Evolutionary conservation across 495 filamentous ascomycete genomes (phyloP).

Genomic region (Penicillium nucicola): DNA sequence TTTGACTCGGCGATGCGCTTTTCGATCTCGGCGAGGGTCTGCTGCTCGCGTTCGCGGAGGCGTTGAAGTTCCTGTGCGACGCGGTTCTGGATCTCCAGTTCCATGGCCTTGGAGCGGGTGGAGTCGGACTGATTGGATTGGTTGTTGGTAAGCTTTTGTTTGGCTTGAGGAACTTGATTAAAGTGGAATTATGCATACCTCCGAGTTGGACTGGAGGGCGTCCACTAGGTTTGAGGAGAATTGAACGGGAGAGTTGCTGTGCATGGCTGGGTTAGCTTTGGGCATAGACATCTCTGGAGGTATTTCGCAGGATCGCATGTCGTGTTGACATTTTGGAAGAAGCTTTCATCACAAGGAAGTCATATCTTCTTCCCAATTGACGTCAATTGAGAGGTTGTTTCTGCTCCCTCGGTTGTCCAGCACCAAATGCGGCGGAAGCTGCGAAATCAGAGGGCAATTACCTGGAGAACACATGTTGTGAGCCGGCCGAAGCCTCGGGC

Average conservation of each 20-base stretch:
- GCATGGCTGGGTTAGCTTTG: constrained; percentile 3
- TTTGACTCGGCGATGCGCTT: constrained; percentile 51
- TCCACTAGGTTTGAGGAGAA: constrained; percentile 84
- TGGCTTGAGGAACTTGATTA: constrained; percentile 5
- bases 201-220: constrained; percentile 74
- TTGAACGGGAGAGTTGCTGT: constrained; percentile 76
- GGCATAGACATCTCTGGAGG: neutral
- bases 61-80: constrained; percentile 80
- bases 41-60: constrained; percentile 61
- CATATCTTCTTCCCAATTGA: constrained; percentile 9
- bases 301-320: neutral
- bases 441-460: constrained; percentile 16
- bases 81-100: constrained; percentile 85
- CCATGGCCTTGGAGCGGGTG: constrained; percentile 75
- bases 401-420: constrained; percentile 11
- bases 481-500: constrained; percentile 45
- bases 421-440: constrained; percentile 1
- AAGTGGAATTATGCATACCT: constrained; percentile 55
- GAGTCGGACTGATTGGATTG: constrained; percentile 66
- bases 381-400: constrained; percentile 7
- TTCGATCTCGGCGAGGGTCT: constrained; percentile 52
- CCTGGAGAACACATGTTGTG: constrained; percentile 54
- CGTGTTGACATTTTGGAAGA: neutral
- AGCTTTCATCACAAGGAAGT: neutral
- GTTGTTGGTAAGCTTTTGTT: constrained; percentile 11